Evolutionary conservation across 2,329 filamentous ascomycete species (phyloP), one percentile per base, ranked within the genome.

Genomic region (Alternaria sp.): DNA sequence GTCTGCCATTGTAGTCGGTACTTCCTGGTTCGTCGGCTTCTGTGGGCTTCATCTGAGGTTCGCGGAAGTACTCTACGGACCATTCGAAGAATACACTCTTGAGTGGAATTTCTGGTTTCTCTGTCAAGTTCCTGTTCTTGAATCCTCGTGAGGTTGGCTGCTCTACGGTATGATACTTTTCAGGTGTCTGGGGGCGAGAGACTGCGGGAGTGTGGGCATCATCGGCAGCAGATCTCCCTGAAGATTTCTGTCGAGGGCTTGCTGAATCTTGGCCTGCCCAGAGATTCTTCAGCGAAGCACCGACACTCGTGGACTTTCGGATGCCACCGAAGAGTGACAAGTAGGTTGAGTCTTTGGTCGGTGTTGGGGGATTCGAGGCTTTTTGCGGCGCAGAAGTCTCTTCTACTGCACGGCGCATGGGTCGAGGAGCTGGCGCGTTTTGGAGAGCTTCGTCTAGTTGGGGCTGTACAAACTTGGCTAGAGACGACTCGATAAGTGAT

Each of bases 11-110:
- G 81, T 98, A 99, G 79, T 98, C 94, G 15, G 92, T 92, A 74
- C 93, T 97, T 32, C 96, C 96, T 13, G 96, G 96, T 76, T 99
- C 96, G 72, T 99, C 96, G 23, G 94, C 92, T 78, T 99, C 96
- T 61, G 92, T 94, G 4, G 93, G 91, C 77, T 96, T 96, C 96
- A 99, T 98, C 80, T 99, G 96, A 30, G 96, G 96, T 79, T 98
- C 94, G 28, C 94, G 92, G 85, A 98, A 99, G 79, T 99, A 98
- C 79, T 89, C 95, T 47, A 96, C 93, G 5, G 94, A 97, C 94
- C 95, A 99, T 67, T 97, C 93, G 66, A 97, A 86, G 79, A 98
- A 97, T 9, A 87, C 90, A 77, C 93, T 97, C 63, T 87, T 87
- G 17, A 99, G 80, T 1, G 96, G 96, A 26, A 98, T 86, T 12